Evolutionary conservation across 1,284 basidiomycete genomes (phyloP), one percentile per base, ranked within the genome.

Genomic region (Kalmanozyma brasiliensis): DNA sequence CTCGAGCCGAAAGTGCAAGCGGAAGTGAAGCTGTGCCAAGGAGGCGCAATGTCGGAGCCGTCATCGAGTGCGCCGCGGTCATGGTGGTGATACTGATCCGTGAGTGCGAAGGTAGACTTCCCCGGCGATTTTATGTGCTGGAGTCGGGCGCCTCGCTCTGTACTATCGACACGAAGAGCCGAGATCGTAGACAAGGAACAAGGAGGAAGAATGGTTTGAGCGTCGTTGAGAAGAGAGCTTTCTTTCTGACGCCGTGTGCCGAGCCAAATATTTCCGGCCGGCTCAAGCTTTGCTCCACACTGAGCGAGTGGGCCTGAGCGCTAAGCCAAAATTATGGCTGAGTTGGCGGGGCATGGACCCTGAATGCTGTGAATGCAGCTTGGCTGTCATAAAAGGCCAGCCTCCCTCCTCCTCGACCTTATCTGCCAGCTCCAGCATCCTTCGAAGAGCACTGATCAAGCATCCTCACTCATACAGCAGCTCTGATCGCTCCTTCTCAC

Each of bases 331-430:
- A 44, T 33, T 24, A 8, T 26, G 20, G 37, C 34, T 37, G 23
- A 36, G 42, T 16, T 22, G 14, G 3, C 43, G 44, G 58, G 44
- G 45, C 6, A 52, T n/a, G 46, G 61, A 64, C 61, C 61, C 61
- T 64, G 53, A 63, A 38, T 38, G 43, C 32, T 13, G 32, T n/a
- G n/a, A n/a, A 10, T 38, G 43, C 32, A 14, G 32, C 2, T 19
- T 43, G 23, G 8, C 29, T 14, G 19, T 23, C 19, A 4, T 16
- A 13, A 36, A 24, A 23, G n/a, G 26, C 40, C 16, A n/a, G 22
- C 22, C 8, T 10, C n/a, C 16, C 45, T 26, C 46, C n/a, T 37
- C 35, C 23, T 36, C 8, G 22, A 22, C 11, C 14, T 41, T 9
- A 23, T 38, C 26, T 29, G 11, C 7, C 26, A 29, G 26, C 26